phyloP scores from a whole-genome alignment of 805 yeast genomes.

The Sungouiella thailandica region DNA sequence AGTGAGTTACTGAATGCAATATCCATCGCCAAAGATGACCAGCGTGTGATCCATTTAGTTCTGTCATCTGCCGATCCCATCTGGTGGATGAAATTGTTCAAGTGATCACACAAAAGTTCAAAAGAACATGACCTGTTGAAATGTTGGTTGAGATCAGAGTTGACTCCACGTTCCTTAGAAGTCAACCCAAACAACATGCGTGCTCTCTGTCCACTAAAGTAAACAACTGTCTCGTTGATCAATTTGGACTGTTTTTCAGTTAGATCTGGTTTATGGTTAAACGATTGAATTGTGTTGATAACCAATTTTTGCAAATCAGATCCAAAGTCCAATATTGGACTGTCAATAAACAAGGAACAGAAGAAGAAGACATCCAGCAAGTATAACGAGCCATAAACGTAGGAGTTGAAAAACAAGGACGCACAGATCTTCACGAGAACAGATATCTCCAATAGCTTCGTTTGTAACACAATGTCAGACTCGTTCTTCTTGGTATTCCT shows the following conservation, averaged over 20 bases:
- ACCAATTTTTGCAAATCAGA: conserved; percentile 54
- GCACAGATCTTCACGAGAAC: conserved; percentile 61
- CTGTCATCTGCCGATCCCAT: conserved; percentile 44
- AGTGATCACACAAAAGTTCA: conserved; percentile 53
- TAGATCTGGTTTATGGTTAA: conserved; percentile 53
- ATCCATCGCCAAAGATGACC: conserved; percentile 61
- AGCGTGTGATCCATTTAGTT: conserved; percentile 56
- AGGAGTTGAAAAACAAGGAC: conserved; percentile 66
- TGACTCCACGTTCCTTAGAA: conserved; percentile 37
- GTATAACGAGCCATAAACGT: conserved; percentile 54
- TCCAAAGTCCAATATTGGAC: conserved; percentile 52
- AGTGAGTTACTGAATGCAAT: conserved; percentile 57
- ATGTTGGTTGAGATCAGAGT: conserved; percentile 30
- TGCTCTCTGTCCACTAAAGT: conserved; percentile 57
- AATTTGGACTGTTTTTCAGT: conserved; percentile 30
- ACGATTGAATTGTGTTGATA: conserved; percentile 66
- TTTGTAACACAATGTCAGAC: conserved; percentile 34
- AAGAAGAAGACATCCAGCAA: conserved; percentile 69
- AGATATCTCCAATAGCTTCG: conserved; percentile 65
- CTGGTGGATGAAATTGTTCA: conserved; percentile 48
- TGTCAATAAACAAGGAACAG: conserved; percentile 56
- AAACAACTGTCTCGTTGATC: conserved; percentile 44
- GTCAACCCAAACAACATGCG: conserved; percentile 67
- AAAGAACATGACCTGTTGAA: conserved; percentile 42
- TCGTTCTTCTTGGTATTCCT: conserved; percentile 43